Evolutionary conservation across 2,329 filamentous ascomycete species (phyloP).

Genomic region (Pseudogymnoascus sp.): DNA sequence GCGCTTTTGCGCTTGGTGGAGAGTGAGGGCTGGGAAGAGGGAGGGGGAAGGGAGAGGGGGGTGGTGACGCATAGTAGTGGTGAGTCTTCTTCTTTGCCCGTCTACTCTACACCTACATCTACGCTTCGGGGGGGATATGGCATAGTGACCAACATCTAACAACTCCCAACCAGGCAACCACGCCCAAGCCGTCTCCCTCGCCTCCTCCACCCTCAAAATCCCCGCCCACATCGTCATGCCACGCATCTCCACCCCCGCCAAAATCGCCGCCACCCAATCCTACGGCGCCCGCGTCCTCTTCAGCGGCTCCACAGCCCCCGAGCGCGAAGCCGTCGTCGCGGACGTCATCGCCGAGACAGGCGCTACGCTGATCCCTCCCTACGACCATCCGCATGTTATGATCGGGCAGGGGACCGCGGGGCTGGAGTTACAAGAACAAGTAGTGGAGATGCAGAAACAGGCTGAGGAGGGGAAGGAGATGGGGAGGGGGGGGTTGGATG

Average conservation of each 20-base stretch:
- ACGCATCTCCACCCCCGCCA: constrained; percentile 70
- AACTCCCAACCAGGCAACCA: constrained; percentile 78
- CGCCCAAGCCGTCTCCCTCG: constrained; percentile 83
- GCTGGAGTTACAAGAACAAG: constrained; percentile 74
- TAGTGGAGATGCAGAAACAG: constrained; percentile 32
- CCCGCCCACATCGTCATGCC: constrained; percentile 92
- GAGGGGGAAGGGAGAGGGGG: constrained; percentile 53
- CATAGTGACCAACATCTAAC: no score
- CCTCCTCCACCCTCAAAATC: constrained; percentile 64
- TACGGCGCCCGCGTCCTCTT: constrained; percentile 76
- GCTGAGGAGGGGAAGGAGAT: constrained; percentile 12
- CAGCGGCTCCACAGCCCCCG: constrained; percentile 69
- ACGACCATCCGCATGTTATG: constrained; percentile 87
- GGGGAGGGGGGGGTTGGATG: constrained; percentile 43
- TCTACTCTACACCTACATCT: no score
- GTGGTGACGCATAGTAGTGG: constrained; percentile 88
- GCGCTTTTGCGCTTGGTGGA: constrained; percentile 63
- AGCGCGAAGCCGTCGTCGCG: constrained; percentile 72
- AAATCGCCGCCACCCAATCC: constrained; percentile 72
- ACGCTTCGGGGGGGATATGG: no score
- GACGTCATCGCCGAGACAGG: constrained; percentile 63
- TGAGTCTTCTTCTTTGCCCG: constrained; percentile 38
- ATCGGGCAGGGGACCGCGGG: constrained; percentile 88
- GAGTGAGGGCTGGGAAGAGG: constrained; percentile 54
- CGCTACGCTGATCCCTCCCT: constrained; percentile 77